A percentile compares a stretch with the other conserved stretches of the same genome.
These are phyloP conservation scores for Triticum dicoccoides DNA, from an alignment of 176 grass and related monocot genomes.

Conservation along the genomic window DNA sequence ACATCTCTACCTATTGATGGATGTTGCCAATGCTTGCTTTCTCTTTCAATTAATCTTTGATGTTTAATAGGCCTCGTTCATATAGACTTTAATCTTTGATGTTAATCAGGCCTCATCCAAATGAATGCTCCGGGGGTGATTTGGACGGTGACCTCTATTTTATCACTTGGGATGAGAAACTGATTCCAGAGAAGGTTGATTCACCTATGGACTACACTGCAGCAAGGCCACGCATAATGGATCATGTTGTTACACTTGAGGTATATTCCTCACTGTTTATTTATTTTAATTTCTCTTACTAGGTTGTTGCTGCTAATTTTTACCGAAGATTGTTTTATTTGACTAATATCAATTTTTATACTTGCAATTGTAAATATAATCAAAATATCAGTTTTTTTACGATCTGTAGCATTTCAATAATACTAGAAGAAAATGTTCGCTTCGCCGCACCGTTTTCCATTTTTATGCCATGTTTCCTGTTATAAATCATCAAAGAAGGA, in stretches of 20 bases:
- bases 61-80: background rate
- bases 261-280: conserved; percentile 34
- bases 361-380: background rate
- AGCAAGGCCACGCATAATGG: conserved; percentile 59
- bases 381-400: background rate
- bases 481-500: background rate
- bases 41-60: background rate
- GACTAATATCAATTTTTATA: background rate
- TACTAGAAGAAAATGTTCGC: background rate
- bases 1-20: background rate
- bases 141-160: conserved; percentile 95
- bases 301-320: background rate
- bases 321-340: background rate
- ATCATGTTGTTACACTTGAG: conserved; percentile 95
- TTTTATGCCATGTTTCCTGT: background rate
- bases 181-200: conserved; percentile 76
- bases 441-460: too few relatives aligned
- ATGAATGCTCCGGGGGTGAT: conserved; percentile 96
- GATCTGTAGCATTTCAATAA: background rate
- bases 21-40: conserved; percentile 15
- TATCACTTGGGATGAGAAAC: conserved; percentile 81
- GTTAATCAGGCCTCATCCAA: conserved; percentile 82
- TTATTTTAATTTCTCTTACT: background rate
- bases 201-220: conserved; percentile 94
- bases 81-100: conserved; percentile 16